A percentile compares a stretch with the other conserved stretches of the same genome.
phyloP scores from a whole-genome alignment of 78 protist species.

The Tieghemostelium lacteum region DNA sequence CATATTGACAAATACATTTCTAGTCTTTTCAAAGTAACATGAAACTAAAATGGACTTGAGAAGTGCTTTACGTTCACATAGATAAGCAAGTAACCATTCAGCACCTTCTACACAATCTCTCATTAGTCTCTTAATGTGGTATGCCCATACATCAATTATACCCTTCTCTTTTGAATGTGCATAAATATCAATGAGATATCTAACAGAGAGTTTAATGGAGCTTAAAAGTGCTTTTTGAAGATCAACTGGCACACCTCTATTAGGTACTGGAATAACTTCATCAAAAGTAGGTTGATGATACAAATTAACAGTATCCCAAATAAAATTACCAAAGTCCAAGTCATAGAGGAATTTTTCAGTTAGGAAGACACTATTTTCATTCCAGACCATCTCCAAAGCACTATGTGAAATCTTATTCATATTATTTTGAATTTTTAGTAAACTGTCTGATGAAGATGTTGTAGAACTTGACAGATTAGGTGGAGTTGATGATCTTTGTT shows the following conservation, averaged over 20 bases:
- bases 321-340: constrained; percentile 48
- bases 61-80: background rate
- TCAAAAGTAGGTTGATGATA: constrained; percentile 69
- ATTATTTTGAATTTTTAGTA: background rate
- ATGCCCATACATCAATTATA: constrained; percentile 66
- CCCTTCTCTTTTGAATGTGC: constrained; percentile 59
- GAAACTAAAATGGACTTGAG: background rate
- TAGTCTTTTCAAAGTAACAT: constrained; percentile 64
- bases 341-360: constrained; percentile 61
- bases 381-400: constrained; percentile 62
- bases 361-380: constrained; percentile 45
- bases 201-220: constrained; percentile 47
- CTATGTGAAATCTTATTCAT: constrained; percentile 27
- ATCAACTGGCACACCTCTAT: no score
- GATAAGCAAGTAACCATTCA: constrained; percentile 43
- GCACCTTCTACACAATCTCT: constrained; percentile 42
- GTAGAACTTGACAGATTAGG: background rate
- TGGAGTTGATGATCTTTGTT: background rate
- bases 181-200: constrained; percentile 53
- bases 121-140: constrained; percentile 51
- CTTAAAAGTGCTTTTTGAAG: constrained; percentile 5
- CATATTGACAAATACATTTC: constrained; percentile 30
- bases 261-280: constrained; percentile 11
- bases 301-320: constrained; percentile 66
- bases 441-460: background rate